Percentiles rank a stretch among this genome's conserved stretches.
Evolutionary conservation across 1,139 yeast genomes (phyloP).

Genomic region (Blastobotrys persicus): DNA sequence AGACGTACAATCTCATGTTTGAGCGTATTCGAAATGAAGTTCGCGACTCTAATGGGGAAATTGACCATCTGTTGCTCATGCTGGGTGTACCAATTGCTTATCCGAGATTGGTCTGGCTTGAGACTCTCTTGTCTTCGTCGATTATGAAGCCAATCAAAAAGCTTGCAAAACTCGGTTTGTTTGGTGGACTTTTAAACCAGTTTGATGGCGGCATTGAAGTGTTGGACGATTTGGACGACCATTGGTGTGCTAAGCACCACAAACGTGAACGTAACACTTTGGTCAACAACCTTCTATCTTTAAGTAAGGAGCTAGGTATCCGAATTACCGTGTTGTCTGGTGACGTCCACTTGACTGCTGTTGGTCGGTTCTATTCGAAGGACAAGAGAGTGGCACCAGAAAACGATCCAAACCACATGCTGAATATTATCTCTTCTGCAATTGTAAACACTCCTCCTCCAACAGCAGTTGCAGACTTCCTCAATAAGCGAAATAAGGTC

Average conservation of each 20-base stretch:
- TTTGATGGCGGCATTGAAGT: constrained; percentile 90
- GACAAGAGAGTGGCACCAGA: constrained; percentile 50
- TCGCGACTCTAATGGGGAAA: constrained; percentile 46
- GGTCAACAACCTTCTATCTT: constrained; percentile 53
- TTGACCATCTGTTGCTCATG: constrained; percentile 76
- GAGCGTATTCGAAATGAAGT: constrained; percentile 57
- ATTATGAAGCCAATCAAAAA: constrained; percentile 62
- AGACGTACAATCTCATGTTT: constrained; percentile 62
- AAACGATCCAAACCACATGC: constrained; percentile 70
- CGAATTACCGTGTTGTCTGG: constrained; percentile 85
- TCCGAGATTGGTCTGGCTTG: constrained; percentile 90
- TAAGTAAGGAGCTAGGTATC: constrained; percentile 61
- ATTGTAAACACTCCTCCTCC: constrained; percentile 94
- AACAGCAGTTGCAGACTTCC: constrained; percentile 69
- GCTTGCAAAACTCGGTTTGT: constrained; percentile 66
- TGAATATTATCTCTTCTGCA: constrained; percentile 85
- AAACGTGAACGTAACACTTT: constrained; percentile 71
- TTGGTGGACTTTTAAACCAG: constrained; percentile 70
- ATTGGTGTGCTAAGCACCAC: constrained; percentile 90
- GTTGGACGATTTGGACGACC: constrained; percentile 89
- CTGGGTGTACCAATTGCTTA: constrained; percentile 94
- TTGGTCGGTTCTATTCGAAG: constrained; percentile 72
- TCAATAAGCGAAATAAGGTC: constrained; percentile 61
- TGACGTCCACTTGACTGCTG: constrained; percentile 85
- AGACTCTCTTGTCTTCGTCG: constrained; percentile 57